Evolutionary conservation across 805 yeast species (phyloP).

Genomic region (Suhomyces sp.): DNA sequence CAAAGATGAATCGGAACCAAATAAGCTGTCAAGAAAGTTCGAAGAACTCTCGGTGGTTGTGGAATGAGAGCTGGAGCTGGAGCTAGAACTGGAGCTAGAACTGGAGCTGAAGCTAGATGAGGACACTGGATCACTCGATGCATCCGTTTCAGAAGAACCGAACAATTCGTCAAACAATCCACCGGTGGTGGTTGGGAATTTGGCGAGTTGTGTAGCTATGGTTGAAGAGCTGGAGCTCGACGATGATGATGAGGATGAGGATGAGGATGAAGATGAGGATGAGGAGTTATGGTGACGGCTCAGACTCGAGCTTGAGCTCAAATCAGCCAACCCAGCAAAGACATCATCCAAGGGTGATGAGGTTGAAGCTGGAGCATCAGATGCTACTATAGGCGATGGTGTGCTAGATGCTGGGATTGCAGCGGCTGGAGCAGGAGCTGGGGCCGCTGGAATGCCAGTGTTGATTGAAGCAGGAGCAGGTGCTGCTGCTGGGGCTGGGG

Average conservation of each 20-base stretch:
- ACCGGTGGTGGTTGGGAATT: not conserved
- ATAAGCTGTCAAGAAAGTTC: not conserved
- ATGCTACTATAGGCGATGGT: too few relatives aligned
- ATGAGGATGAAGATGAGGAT: slow-evolving; percentile 2
- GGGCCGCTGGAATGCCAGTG: too few relatives aligned
- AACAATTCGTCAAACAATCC: slow-evolving; percentile 1
- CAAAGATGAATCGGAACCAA: not conserved
- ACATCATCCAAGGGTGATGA: too few relatives aligned
- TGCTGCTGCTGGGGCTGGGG: slow-evolving; percentile 8
- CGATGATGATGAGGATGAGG: slow-evolving; percentile 3
- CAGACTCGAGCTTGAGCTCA: slow-evolving; percentile 5
- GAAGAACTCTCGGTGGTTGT: not conserved
- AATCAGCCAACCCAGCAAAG: slow-evolving; percentile 2
- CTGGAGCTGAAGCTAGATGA: slow-evolving; percentile 9
- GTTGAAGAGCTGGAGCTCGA: slow-evolving; percentile 8
- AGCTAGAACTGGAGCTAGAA: slow-evolving; percentile 5
- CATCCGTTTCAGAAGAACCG: not conserved
- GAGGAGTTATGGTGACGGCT: slow-evolving; percentile 1
- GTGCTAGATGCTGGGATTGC: slow-evolving; percentile 3
- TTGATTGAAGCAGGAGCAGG: slow-evolving; percentile 3
- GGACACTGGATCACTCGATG: too few relatives aligned
- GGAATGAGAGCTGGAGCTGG: slow-evolving; percentile 8
- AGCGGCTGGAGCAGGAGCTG: slow-evolving; percentile 4
- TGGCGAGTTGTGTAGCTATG: not conserved
- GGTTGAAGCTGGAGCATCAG: slow-evolving; percentile 1